Conservation (phyloP, 2,329 filamentous ascomycete genomes). For the Diplodia mutila region DNA sequence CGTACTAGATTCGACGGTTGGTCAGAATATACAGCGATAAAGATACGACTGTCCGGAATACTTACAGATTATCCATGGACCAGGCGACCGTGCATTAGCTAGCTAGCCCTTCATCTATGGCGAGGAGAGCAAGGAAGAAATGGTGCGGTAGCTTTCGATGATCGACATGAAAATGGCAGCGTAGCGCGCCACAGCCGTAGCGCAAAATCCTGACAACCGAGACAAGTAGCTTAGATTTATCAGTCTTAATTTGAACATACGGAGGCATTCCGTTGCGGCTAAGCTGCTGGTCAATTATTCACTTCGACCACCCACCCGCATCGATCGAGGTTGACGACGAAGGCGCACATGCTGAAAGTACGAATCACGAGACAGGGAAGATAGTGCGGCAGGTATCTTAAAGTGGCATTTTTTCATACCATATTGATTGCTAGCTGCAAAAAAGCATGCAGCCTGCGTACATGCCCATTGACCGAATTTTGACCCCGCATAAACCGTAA, state of each 20-base stretch:
- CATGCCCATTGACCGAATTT: slow-evolving; percentile 34
- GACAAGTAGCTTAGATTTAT: too few relatives aligned
- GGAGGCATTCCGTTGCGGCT: too few relatives aligned
- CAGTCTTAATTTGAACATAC: too few relatives aligned
- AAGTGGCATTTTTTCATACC: slow-evolving; percentile 25
- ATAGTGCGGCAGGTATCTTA: slow-evolving; percentile 9
- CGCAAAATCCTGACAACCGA: too few relatives aligned
- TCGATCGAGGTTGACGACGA: not conserved
- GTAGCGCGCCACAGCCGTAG: too few relatives aligned
- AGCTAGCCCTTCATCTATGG: too few relatives aligned
- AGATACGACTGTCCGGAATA: too few relatives aligned
- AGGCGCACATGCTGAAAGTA: not conserved
- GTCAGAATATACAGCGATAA: not conserved
- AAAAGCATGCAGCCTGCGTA: slow-evolving; percentile 18
- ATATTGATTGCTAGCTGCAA: slow-evolving; percentile 23
- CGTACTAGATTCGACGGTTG: slow-evolving; percentile 32
- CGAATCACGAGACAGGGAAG: not conserved
- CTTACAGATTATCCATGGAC: too few relatives aligned
- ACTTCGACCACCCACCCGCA: not conserved
- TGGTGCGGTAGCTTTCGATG: too few relatives aligned
- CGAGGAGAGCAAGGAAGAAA: too few relatives aligned
- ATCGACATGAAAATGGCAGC: too few relatives aligned
- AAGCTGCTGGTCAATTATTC: not conserved
- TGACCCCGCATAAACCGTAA: slow-evolving; percentile 47
- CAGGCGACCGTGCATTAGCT: too few relatives aligned